phyloP scores from a whole-genome alignment of 495 filamentous ascomycete genomes.

The Annulohypoxylon moriforme region DNA sequence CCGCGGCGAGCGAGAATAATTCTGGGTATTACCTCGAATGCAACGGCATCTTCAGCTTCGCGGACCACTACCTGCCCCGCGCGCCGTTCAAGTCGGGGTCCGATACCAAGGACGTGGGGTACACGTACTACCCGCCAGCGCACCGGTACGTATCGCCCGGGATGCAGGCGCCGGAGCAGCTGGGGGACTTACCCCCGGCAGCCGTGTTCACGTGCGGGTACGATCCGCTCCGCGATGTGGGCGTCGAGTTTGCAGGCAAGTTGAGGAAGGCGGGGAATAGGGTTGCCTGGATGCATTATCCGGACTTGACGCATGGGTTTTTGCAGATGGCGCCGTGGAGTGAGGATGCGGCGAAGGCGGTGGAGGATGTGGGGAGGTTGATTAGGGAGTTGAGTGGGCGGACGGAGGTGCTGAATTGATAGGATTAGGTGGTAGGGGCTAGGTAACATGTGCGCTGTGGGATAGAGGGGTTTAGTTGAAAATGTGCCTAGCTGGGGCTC shows the following conservation, averaged over 20 bases:
- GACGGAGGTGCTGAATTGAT: background rate
- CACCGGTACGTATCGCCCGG: slow-evolving; percentile 44
- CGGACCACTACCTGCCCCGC: slow-evolving; percentile 51
- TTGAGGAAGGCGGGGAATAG: slow-evolving; percentile 46
- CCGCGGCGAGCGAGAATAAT: slow-evolving; percentile 51
- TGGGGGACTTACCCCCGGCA: slow-evolving; percentile 40
- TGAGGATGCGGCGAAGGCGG: slow-evolving; percentile 42
- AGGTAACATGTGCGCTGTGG: too few species aligned
- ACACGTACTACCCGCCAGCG: slow-evolving; percentile 2
- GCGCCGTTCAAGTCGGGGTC: background rate
- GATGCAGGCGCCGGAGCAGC: slow-evolving; percentile 27
- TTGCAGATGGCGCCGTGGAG: slow-evolving; percentile 55
- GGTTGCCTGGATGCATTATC: slow-evolving; percentile 50
- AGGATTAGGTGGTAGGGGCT: background rate
- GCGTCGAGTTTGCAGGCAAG: slow-evolving; percentile 52
- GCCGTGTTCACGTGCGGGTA: slow-evolving; percentile 54
- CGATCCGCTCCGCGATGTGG: slow-evolving; percentile 54
- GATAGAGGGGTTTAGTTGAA: too few species aligned
- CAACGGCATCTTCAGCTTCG: slow-evolving; percentile 55
- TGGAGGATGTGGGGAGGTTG: slow-evolving; percentile 20
- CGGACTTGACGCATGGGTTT: slow-evolving; percentile 49
- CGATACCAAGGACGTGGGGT: background rate
- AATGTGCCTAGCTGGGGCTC: too few species aligned
- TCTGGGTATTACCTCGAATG: slow-evolving; percentile 51
- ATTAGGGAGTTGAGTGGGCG: slow-evolving; percentile 3